Base-by-base conservation (phyloP, 176 grass and related monocot species). In the Phyllostachys edulis region DNA sequence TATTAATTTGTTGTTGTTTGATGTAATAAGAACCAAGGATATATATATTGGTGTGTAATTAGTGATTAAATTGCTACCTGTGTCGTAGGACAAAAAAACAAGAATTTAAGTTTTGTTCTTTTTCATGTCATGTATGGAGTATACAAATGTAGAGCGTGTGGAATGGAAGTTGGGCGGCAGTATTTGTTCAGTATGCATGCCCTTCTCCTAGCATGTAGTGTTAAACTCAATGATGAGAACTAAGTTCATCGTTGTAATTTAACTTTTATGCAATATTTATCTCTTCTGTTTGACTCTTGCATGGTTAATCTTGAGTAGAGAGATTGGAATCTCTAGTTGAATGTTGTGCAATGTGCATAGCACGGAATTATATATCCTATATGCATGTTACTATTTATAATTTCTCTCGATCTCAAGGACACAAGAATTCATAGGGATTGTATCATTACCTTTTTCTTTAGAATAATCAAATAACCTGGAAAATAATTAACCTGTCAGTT, bases 21-120 rank as follows among this genome's bases (percentile, higher is more conserved):
- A 17, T 86, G 84, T 60, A 91, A 88, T 91, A 91, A 91, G 45
- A 81, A 55, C 49, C 38, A 81, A 80, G 20, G 36, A 82, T 91
- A 76, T 24, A 76, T 24, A 75, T 39, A 74, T 62, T 61, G 81
- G 79, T 23, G 15, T 80, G 67, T 73, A 62, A 54, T 36, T 20
- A 20, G 45, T 29, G 63, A 44, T 63, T 73, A 80, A 51, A 45
- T 74, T 79, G 14, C 5, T 29, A 73, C 40, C 13, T 37, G 45
- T 75, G 17, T 77, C 54, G 21, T 63, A 69, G 24, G 38, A 74
- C 49, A 17, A 52, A 10, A 78, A 63, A 36, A 37, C 37, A 72
- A 66, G 14, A 81, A 77, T 65, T 76, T 44, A 46, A 65, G 14
- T 63, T 80, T 65, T 47, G 36, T 27, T 38, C 13, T 18, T 76